phyloP scores from a whole-genome alignment of 768 basidiomycete genomes.

The Termitomyces sp. region DNA sequence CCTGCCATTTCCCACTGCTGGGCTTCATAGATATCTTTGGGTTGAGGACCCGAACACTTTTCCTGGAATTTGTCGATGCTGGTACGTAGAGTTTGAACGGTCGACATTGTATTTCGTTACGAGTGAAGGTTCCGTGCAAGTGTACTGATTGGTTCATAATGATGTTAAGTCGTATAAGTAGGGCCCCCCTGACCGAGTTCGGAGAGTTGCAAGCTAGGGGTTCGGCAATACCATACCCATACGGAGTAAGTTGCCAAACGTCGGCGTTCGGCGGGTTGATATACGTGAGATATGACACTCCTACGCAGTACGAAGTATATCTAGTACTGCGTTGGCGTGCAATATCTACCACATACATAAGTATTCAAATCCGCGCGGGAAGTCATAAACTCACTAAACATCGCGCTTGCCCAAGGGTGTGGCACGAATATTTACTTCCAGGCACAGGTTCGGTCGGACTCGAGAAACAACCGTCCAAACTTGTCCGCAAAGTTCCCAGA shows the following conservation, averaged over 20 bases:
- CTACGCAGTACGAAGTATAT: no score
- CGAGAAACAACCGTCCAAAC: no score
- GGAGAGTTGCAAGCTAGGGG: neutral
- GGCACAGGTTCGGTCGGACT: no score
- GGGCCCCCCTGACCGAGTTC: neutral
- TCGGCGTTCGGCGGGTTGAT: no score
- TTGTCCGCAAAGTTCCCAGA: no score
- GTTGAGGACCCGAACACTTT: constrained; percentile 6
- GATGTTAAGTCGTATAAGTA: neutral
- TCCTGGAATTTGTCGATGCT: constrained; percentile 12
- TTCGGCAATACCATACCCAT: neutral
- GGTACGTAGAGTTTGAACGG: constrained; percentile 6
- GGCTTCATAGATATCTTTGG: constrained; percentile 13
- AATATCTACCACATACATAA: neutral
- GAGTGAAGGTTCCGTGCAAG: neutral
- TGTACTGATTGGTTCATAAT: neutral
- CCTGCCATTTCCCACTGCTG: constrained; percentile 18
- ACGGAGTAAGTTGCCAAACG: no score
- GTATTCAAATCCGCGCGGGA: no score
- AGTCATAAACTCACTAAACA: no score
- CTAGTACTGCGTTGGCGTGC: no score
- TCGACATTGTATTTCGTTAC: constrained; percentile 7
- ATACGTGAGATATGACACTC: no score
- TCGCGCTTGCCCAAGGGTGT: no score
- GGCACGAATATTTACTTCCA: no score